These are phyloP conservation scores for Protomyces arabidopsidicola DNA, from an alignment of 1,139 yeast genomes.

Conservation along the genomic window DNA sequence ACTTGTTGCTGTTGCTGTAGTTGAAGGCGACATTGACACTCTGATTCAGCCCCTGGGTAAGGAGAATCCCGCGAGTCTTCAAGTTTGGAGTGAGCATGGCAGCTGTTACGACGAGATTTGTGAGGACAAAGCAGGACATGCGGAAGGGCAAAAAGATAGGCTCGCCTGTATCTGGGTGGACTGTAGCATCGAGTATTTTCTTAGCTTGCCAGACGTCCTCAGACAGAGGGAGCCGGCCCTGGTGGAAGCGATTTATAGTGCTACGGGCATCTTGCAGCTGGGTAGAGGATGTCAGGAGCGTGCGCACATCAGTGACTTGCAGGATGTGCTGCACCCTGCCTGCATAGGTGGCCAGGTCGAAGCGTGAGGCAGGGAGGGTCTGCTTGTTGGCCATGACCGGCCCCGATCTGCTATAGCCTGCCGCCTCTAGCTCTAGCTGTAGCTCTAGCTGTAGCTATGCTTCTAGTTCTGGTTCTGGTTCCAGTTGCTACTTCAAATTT, in stretches of 20 bases:
- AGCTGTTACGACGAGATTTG: conserved; percentile 88
- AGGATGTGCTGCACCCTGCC: conserved; percentile 64
- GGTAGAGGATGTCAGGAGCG: conserved; percentile 65
- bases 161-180: conserved; percentile 64
- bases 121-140: conserved; percentile 92
- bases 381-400: background rate
- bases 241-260: conserved; percentile 64
- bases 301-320: conserved; percentile 41
- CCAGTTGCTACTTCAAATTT: background rate
- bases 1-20: conserved; percentile 91
- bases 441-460: background rate
- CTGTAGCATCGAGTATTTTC: conserved; percentile 42
- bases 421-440: background rate
- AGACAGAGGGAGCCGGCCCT: conserved; percentile 53
- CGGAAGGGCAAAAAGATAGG: conserved; percentile 88
- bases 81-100: conserved; percentile 96
- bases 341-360: conserved; percentile 75
- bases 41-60: conserved; percentile 98
- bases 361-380: conserved; percentile 40
- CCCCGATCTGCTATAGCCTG: no score
- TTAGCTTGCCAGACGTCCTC: conserved; percentile 90
- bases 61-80: conserved; percentile 82
- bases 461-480: background rate
- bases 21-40: conserved; percentile 93
- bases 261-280: conserved; percentile 64